Percentiles rank a stretch among this genome's conserved stretches.
Conservation (phyloP, 2,329 filamentous ascomycete genomes). For the Colletotrichum neosansevieriae region DNA sequence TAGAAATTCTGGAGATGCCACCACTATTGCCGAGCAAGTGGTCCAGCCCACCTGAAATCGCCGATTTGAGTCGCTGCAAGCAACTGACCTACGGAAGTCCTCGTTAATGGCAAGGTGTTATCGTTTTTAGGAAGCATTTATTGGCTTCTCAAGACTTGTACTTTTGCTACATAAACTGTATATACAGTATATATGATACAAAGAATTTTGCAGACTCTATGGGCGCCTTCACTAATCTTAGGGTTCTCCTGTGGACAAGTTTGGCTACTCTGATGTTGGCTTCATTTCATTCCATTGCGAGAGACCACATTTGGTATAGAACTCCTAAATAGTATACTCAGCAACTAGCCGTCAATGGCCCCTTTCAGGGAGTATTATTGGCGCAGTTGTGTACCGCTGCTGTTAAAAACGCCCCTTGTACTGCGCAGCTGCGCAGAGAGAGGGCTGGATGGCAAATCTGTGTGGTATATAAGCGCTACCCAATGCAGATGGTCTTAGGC, state of each 20-base stretch:
- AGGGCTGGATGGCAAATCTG: neutral
- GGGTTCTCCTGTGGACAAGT: neutral
- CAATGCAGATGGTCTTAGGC: neutral
- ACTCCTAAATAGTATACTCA: neutral
- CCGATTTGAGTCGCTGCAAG: too few relatives aligned
- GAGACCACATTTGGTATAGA: neutral
- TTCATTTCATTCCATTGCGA: neutral
- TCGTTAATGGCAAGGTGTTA: too few relatives aligned
- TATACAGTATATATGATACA: neutral
- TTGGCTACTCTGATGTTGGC: neutral
- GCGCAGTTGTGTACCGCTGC: neutral
- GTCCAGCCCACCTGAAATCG: too few relatives aligned
- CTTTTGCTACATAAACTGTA: too few relatives aligned
- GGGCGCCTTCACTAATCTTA: neutral
- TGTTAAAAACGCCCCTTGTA: neutral
- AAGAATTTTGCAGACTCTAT: neutral
- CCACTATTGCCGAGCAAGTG: too few relatives aligned
- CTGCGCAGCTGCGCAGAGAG: neutral
- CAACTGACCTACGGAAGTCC: too few relatives aligned
- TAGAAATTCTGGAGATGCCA: too few relatives aligned
- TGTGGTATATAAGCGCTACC: neutral
- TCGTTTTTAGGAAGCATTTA: too few relatives aligned
- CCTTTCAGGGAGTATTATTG: neutral
- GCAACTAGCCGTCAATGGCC: neutral
- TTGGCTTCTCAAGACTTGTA: too few relatives aligned